phyloP scores from a whole-genome alignment of 768 basidiomycete genomes.

The Tulasnella sp. region DNA sequence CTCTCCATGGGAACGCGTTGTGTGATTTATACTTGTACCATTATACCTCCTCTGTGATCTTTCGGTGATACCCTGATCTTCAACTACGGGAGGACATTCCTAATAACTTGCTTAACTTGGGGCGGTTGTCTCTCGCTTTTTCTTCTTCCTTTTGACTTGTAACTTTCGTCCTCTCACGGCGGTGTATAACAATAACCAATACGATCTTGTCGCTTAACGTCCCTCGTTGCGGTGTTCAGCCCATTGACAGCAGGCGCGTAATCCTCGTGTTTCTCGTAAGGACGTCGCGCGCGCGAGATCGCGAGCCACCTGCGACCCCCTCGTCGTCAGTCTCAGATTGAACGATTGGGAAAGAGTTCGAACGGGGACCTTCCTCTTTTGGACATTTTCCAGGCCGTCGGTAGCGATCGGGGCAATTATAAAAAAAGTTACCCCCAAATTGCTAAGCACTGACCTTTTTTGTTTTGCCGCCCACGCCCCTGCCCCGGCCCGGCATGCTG shows the following conservation, averaged over 20 bases:
- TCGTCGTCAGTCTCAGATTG: slow-evolving; percentile 6
- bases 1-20: slow-evolving; percentile 1
- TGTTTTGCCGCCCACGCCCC: neutral
- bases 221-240: neutral
- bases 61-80: neutral
- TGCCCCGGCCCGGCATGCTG: neutral
- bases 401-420: neutral
- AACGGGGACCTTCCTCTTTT: neutral
- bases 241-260: neutral
- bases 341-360: neutral
- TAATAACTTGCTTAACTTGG: neutral
- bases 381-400: neutral
- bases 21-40: neutral
- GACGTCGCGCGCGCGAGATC: neutral
- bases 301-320: neutral
- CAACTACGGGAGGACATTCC: neutral
- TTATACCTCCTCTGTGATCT: neutral
- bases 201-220: neutral
- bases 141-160: neutral
- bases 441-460: neutral
- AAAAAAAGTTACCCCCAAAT: neutral
- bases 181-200: neutral
- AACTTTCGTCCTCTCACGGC: neutral
- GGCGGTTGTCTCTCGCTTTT: neutral
- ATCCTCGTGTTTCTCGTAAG: neutral